Base-by-base conservation (phyloP, 169 alveolate genomes). In the Theileria annulata region DNA sequence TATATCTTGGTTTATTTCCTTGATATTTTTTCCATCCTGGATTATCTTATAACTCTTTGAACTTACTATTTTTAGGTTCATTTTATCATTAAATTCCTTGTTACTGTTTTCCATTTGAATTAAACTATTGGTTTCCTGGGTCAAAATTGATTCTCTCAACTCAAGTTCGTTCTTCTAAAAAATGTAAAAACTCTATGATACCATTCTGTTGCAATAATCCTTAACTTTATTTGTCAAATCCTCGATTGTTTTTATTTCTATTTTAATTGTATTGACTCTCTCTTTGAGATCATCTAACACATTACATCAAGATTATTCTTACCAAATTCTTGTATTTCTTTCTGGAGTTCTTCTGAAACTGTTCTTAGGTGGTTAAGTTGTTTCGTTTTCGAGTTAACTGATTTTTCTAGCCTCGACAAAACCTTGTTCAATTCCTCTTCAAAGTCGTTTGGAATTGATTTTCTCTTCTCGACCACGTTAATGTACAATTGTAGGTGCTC, bases 401-500 rank as follows among this genome's bases (percentile, higher is more conserved):
- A 58, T n/a, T 28, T 60, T 47, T 82, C 80, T 4, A 77, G 64
- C 2, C 2, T 48, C 30, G 35, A 27, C 10, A 62, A 13, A n/a
- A 75, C 58, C 0, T 49, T 78, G 17, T 58, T 25, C 2, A 82
- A 28, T 0, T 56, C 77, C 33, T 37, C 56, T 0, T 66, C 68
- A 37, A 82, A 59, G 30, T 74, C 86, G 63, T 56, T 25, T 79
- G 68, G 58, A 21, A 82, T 67, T 63, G 56, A 56, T 62, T 71
- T 63, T 69, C 88, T 66, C 73, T 62, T 69, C 67, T 75, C 80
- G 59, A 63, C 80, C 10, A 78, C 80, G 51, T 59, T 37, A 21
- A 82, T 17, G 64, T 68, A 82, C 17, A 66, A 59, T 51, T 82
- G 64, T 27, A 48, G 74, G 68, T 82, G 88, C 80, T 62, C 68